These are phyloP conservation scores for Heterobasidion annosum DNA, from an alignment of 1,284 basidiomycete genomes.

Conservation along the genomic window DNA sequence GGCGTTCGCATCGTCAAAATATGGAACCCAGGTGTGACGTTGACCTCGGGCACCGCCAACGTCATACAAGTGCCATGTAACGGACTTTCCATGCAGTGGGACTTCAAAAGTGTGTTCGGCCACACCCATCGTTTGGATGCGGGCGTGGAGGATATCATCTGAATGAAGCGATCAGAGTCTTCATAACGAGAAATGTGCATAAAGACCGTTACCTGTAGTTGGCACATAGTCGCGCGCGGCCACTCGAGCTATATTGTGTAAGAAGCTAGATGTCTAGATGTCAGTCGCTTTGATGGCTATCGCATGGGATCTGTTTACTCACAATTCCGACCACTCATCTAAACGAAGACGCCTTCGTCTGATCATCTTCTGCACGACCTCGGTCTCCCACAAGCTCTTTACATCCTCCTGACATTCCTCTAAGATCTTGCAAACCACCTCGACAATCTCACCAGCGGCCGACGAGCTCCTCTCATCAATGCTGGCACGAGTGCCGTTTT, in stretches of 20 bases:
- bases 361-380: conserved; percentile 57
- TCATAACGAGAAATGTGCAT: not conserved
- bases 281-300: not conserved
- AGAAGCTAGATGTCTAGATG: conserved; percentile 40
- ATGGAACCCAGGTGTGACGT: conserved; percentile 73
- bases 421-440: conserved; percentile 52
- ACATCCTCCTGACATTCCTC: conserved; percentile 53
- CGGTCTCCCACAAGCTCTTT: conserved; percentile 59
- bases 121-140: conserved; percentile 79
- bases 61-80: conserved; percentile 75
- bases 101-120: conserved; percentile 70
- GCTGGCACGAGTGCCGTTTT: not conserved
- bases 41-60: conserved; percentile 80
- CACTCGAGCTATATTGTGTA: conserved; percentile 62
- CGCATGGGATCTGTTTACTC: conserved; percentile 21
- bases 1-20: conserved; percentile 78
- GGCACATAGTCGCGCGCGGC: conserved; percentile 60
- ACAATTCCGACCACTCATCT: conserved; percentile 83
- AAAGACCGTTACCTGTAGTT: conserved; percentile 43
- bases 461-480: conserved; percentile 13
- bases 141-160: conserved; percentile 80
- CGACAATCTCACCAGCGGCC: conserved; percentile 42
- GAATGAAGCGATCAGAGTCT: conserved; percentile 16
- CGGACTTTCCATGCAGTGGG: conserved; percentile 62
- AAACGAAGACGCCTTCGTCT: conserved; percentile 60